phyloP scores from a whole-genome alignment of 2,329 filamentous ascomycete genomes.

The Apiospora saccharicola region DNA sequence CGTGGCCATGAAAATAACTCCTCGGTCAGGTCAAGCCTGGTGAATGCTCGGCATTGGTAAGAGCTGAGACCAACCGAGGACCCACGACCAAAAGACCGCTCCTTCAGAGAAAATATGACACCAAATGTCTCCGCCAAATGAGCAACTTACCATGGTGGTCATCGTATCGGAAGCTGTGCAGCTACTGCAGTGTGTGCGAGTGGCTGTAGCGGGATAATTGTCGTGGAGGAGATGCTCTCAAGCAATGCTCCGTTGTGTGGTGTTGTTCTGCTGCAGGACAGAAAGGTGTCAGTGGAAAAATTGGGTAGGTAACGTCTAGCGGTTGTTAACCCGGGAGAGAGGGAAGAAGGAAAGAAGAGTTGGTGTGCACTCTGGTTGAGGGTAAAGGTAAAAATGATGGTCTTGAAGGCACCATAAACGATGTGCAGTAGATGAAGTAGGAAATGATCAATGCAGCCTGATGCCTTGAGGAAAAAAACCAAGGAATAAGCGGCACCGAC shows the following conservation, averaged over 20 bases:
- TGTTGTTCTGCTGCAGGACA: conserved; percentile 6
- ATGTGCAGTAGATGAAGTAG: conserved; percentile 14
- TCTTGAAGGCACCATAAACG: neutral
- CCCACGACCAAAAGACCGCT: neutral
- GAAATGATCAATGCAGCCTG: conserved; percentile 14
- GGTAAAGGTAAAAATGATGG: neutral
- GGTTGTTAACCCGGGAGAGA: neutral
- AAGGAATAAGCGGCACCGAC: conserved; percentile 23
- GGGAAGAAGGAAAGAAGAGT: neutral
- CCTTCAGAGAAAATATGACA: neutral
- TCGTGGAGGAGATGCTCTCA: conserved; percentile 4
- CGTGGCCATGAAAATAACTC: neutral
- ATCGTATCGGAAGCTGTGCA: conserved; percentile 34
- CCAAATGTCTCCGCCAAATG: neutral
- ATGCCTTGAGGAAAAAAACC: neutral
- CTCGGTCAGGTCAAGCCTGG: neutral
- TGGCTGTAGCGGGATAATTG: conserved; percentile 27
- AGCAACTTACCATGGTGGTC: conserved; percentile 45
- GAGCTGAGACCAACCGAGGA: neutral
- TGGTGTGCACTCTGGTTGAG: conserved; percentile 9
- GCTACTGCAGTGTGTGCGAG: conserved; percentile 31
- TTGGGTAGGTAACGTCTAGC: too few relatives aligned
- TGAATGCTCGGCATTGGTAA: neutral
- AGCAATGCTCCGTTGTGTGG: conserved; percentile 7
- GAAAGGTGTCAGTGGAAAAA: neutral